These are phyloP conservation scores for Pythium sukuiense DNA, from an alignment of 352 stramenopile genomes.

Conservation along the genomic window DNA sequence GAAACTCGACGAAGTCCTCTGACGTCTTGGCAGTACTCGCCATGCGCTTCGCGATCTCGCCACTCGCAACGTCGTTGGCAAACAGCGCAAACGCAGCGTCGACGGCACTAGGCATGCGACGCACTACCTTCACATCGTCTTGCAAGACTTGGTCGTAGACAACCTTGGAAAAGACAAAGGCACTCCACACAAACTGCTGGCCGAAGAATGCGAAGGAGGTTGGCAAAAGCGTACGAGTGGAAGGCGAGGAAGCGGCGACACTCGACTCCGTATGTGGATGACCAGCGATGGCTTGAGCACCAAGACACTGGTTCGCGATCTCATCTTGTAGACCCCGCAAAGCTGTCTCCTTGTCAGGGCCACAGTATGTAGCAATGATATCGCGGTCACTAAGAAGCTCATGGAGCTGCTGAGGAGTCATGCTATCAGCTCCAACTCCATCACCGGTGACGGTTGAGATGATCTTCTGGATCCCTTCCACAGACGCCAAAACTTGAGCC, in stretches of 20 bases:
- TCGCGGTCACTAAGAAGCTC: conserved; percentile 14
- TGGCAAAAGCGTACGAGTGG: conserved; percentile 7
- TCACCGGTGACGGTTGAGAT: conserved; percentile 22
- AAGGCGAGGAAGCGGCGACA: conserved; percentile 5
- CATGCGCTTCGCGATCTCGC: conserved; percentile 28
- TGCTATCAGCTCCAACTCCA: conserved; percentile 21
- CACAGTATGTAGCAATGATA: conserved; percentile 5
- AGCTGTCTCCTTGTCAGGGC: background rate
- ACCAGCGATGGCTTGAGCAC: conserved; percentile 23
- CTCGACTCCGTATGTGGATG: conserved; percentile 16
- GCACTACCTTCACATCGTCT: conserved; percentile 17
- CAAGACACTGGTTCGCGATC: conserved; percentile 16
- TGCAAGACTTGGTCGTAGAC: conserved; percentile 29
- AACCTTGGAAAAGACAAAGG: conserved; percentile 34
- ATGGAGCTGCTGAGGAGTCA: conserved; percentile 27
- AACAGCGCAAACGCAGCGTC: conserved; percentile 30
- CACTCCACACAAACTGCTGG: conserved; percentile 35
- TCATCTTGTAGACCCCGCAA: conserved; percentile 20
- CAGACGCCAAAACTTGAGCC: background rate
- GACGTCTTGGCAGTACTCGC: background rate
- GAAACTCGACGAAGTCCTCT: conserved; percentile 22
- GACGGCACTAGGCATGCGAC: conserved; percentile 28
- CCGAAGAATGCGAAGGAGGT: conserved; percentile 29
- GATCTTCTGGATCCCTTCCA: conserved; percentile 13
- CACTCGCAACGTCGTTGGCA: conserved; percentile 22